Percentiles rank a stretch among this genome's conserved stretches.
These are phyloP conservation scores for Hippophae rhamnoides DNA, from an alignment of 306 rosid species.

Conservation along the genomic window DNA sequence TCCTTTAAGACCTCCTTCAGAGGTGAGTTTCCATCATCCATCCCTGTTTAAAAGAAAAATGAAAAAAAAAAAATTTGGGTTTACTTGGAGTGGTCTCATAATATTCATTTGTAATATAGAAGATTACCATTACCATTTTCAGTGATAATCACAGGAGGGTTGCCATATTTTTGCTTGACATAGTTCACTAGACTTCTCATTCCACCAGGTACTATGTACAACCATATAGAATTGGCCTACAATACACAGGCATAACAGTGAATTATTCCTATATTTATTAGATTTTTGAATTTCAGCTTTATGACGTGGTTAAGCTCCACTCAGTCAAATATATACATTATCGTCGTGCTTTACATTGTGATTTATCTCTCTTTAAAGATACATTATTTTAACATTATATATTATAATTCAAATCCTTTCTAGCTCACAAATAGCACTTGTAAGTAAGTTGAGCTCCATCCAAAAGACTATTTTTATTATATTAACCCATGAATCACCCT, in stretches of 20 bases:
- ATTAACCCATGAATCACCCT: too few relatives aligned
- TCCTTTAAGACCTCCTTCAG: conserved; percentile 61
- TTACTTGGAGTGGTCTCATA: not conserved
- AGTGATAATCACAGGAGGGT: conserved; percentile 66
- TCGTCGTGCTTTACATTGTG: too few relatives aligned
- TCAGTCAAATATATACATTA: too few relatives aligned
- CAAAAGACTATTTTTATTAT: too few relatives aligned
- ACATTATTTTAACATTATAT: too few relatives aligned
- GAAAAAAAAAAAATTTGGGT: not conserved
- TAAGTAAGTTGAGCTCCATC: too few relatives aligned
- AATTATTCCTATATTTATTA: not conserved
- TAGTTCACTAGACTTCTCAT: conserved; percentile 62
- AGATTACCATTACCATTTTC: conserved; percentile 93
- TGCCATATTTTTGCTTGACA: conserved; percentile 62
- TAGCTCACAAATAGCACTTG: too few relatives aligned
- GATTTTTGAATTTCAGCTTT: too few relatives aligned
- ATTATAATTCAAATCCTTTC: too few relatives aligned
- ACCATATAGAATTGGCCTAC: conserved; percentile 79
- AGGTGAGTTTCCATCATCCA: conserved; percentile 64
- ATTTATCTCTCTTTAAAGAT: too few relatives aligned
- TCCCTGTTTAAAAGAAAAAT: conserved; percentile 32
- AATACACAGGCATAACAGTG: not conserved
- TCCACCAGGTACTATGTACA: conserved; percentile 72
- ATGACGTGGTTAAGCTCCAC: too few relatives aligned
- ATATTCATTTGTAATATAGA: not conserved